Evolutionary conservation across 352 stramenopile species (phyloP), one percentile per base, ranked within the genome.

Genomic region (Phytophthora pinifolia): DNA sequence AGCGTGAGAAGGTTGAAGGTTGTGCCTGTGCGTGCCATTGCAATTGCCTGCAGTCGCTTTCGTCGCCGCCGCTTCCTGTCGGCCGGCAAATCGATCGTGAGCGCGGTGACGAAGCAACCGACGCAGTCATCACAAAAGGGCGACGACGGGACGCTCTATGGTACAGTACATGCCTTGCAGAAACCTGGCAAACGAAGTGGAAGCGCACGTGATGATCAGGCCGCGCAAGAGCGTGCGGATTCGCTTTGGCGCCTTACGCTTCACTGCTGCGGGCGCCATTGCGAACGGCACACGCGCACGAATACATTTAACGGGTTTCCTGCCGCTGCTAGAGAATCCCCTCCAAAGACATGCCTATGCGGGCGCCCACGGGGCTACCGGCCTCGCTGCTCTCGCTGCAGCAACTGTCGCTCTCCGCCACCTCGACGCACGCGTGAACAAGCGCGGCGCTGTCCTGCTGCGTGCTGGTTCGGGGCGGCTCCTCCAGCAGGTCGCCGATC

Each of bases 401-500:
- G 32, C 47, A 33, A 37, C 32, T 54, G 20, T 59, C 56, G n/a
- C 20, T 61, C 30, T 66, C 56, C 33, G 63, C 29, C n/a, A 61
- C 9, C 37, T 63, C 46, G 25, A 59, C 39, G 4, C 33, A 41
- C 22, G 1, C 22, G 22, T 27, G 22, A 2, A 41, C 9, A 8
- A 15, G 30, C 27, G 44, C 43, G n/a, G 43, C 31, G 17, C 8
- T 2, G 22, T 47, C 36, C 10, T 50, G 17, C 46, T 60, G 30
- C 57, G 42, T 25, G 36, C 59, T 60, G 42, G 58, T 22, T 20
- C 32, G 36, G 17, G 20, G 37, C 27, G 65, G 62, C 2, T 74
- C 73, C 20, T 67, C 65, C 1, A 70, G 48, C 15, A 72, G 39
- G n/a, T 78, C 64, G 20, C 73, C 73, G 47, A 89, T 79, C 66